Evolutionary conservation across 768 basidiomycete genomes (phyloP).

Genomic region (Naganishia antarctica): DNA sequence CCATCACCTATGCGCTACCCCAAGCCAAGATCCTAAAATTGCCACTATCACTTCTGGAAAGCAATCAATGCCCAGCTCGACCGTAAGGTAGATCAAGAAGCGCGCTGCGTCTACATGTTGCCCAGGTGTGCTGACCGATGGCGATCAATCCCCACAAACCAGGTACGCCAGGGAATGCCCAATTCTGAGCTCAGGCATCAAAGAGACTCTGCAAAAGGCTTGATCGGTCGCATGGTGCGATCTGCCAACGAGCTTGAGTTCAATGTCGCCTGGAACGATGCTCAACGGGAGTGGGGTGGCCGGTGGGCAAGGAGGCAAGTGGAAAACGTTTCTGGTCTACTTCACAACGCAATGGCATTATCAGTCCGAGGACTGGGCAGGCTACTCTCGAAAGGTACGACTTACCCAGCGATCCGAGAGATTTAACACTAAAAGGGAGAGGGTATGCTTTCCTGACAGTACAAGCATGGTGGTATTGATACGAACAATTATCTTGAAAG

Average conservation of each 20-base stretch:
- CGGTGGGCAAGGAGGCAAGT: background rate
- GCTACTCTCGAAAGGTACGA: background rate
- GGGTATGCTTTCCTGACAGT: background rate
- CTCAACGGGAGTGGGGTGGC: background rate
- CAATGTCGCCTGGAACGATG: background rate
- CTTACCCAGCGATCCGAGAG: background rate
- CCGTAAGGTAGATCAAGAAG: background rate
- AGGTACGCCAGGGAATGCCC: background rate
- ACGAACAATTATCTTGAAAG: background rate
- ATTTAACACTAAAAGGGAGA: background rate
- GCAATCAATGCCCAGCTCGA: background rate
- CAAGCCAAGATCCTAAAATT: background rate
- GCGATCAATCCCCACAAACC: too few species aligned
- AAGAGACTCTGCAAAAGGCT: background rate
- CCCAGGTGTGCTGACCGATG: too few species aligned
- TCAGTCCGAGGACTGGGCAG: background rate
- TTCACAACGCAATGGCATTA: background rate
- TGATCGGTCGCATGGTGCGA: background rate
- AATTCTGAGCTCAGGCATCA: background rate
- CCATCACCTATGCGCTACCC: background rate
- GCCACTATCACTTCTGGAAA: conserved; percentile 3
- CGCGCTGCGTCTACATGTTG: too few species aligned
- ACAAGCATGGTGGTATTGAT: background rate
- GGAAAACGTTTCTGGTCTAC: background rate
- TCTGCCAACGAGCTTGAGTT: background rate